Conservation (phyloP, 345 rosid species). For the Moringa oleifera region DNA sequence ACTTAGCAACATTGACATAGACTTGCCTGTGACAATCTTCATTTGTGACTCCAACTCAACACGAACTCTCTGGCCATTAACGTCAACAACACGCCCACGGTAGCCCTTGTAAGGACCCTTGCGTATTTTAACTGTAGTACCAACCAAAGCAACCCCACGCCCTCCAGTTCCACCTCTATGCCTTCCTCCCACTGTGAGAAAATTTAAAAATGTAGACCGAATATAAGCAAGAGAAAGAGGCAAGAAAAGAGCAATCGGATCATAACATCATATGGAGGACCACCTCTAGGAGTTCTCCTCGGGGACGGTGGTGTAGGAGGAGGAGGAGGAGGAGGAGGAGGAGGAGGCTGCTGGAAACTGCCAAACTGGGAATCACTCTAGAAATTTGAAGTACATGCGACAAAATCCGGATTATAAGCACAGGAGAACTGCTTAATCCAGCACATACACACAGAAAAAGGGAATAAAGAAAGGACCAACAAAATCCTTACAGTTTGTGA, state of each 20-base stretch:
- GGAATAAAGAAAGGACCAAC: neutral
- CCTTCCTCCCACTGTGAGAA: slow-evolving; percentile 78
- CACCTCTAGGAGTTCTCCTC: slow-evolving; percentile 71
- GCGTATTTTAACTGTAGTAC: slow-evolving; percentile 79
- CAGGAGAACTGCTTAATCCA: neutral
- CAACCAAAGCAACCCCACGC: slow-evolving; percentile 61
- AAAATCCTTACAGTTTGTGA: slow-evolving; percentile 61
- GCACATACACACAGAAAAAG: slow-evolving; percentile 4
- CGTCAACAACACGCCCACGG: slow-evolving; percentile 82
- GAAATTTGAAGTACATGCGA: slow-evolving; percentile 8
- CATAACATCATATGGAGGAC: slow-evolving; percentile 63
- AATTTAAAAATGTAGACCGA: slow-evolving; percentile 6
- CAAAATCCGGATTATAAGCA: neutral
- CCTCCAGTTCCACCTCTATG: slow-evolving; percentile 69
- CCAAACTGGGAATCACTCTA: slow-evolving; percentile 53
- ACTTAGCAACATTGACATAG: no score
- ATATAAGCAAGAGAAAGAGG: slow-evolving; percentile 1
- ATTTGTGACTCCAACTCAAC: slow-evolving; percentile 89
- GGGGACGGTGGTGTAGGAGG: slow-evolving; percentile 72
- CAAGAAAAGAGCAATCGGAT: slow-evolving; percentile 9
- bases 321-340: no score
- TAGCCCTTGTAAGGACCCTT: slow-evolving; percentile 80
- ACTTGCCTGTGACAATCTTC: slow-evolving; percentile 90
- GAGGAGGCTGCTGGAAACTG: slow-evolving; percentile 47
- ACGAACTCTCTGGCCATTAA: slow-evolving; percentile 74